Evolutionary conservation across 108 stramenopile genomes (phyloP).

Genomic region (Cylindrotheca fusiformis): DNA sequence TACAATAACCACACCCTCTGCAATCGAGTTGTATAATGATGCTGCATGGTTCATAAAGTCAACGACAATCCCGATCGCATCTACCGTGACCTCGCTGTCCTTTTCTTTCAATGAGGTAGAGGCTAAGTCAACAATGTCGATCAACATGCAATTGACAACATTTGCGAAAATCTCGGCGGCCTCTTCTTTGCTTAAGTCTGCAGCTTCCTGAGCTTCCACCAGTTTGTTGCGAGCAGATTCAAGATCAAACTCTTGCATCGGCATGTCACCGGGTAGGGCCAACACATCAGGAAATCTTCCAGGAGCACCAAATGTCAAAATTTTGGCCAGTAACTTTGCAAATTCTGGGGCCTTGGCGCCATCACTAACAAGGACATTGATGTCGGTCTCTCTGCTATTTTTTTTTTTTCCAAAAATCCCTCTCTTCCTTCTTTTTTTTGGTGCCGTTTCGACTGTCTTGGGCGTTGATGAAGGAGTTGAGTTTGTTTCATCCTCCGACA

Average conservation of each 20-base stretch:
- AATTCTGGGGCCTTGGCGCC: slow-evolving; percentile 69
- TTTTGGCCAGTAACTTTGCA: slow-evolving; percentile 64
- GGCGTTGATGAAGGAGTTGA: slow-evolving; percentile 1
- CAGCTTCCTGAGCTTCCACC: slow-evolving; percentile 30
- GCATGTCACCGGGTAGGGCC: slow-evolving; percentile 52
- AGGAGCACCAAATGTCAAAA: slow-evolving; percentile 85
- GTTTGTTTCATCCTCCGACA: slow-evolving; percentile 8
- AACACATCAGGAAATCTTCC: slow-evolving; percentile 74
- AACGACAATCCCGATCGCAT: slow-evolving; percentile 79
- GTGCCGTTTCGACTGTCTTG: slow-evolving; percentile 14
- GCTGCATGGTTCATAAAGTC: slow-evolving; percentile 88
- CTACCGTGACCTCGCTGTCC: slow-evolving; percentile 60
- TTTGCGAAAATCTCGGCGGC: slow-evolving; percentile 83
- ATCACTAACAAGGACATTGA: slow-evolving; percentile 44
- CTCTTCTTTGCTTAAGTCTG: slow-evolving; percentile 57
- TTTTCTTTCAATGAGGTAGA: slow-evolving; percentile 73
- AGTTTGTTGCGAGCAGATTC: slow-evolving; percentile 62
- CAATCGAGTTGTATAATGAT: slow-evolving; percentile 73
- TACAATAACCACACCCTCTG: slow-evolving; percentile 70
- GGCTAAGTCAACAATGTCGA: slow-evolving; percentile 86
- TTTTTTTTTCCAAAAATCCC: slow-evolving; percentile 68
- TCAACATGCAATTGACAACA: slow-evolving; percentile 88
- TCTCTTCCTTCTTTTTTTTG: slow-evolving; percentile 55
- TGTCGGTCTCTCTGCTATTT: slow-evolving; percentile 61
- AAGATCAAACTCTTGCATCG: slow-evolving; percentile 61